phyloP scores from a whole-genome alignment of 2,329 filamentous ascomycete species.

The Pseudodiploospora longispora region DNA sequence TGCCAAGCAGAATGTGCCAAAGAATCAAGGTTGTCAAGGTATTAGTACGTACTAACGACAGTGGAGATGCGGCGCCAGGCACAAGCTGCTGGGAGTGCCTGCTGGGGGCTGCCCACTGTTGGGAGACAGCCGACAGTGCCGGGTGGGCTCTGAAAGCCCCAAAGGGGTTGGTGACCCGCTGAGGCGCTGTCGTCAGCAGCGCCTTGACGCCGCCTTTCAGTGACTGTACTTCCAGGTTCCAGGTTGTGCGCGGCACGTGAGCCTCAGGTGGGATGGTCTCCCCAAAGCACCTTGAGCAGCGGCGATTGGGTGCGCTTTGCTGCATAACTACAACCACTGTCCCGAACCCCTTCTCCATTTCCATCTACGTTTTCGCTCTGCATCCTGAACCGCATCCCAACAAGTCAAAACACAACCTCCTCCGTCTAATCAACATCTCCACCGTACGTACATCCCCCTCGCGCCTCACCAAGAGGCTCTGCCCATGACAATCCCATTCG shows the following conservation, averaged over 20 bases:
- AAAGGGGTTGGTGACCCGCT: conserved; percentile 1
- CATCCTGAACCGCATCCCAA: conserved; percentile 20
- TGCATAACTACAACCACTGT: conserved; percentile 13
- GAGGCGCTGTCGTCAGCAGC: background rate
- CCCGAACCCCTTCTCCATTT: conserved; percentile 24
- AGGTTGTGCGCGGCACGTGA: conserved; percentile 5
- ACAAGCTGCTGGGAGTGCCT: too few relatives aligned
- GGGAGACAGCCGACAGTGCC: too few relatives aligned
- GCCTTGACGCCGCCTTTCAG: background rate
- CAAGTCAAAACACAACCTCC: conserved; percentile 12
- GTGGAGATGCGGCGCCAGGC: too few relatives aligned
- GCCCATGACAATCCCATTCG: background rate
- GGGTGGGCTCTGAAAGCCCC: background rate
- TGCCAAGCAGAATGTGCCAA: too few relatives aligned
- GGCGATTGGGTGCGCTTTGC: conserved; percentile 1
- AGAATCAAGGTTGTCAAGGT: too few relatives aligned
- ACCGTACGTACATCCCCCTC: conserved; percentile 12
- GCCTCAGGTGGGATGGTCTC: background rate
- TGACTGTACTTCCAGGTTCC: too few relatives aligned
- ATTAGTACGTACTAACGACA: too few relatives aligned
- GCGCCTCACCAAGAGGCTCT: background rate
- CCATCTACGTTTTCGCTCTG: conserved; percentile 16
- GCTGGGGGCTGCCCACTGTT: too few relatives aligned
- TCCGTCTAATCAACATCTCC: conserved; percentile 9
- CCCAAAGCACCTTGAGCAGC: background rate